These are phyloP conservation scores for Apiospora pterosperma DNA, from an alignment of 2,329 filamentous ascomycete genomes.

Conservation along the genomic window DNA sequence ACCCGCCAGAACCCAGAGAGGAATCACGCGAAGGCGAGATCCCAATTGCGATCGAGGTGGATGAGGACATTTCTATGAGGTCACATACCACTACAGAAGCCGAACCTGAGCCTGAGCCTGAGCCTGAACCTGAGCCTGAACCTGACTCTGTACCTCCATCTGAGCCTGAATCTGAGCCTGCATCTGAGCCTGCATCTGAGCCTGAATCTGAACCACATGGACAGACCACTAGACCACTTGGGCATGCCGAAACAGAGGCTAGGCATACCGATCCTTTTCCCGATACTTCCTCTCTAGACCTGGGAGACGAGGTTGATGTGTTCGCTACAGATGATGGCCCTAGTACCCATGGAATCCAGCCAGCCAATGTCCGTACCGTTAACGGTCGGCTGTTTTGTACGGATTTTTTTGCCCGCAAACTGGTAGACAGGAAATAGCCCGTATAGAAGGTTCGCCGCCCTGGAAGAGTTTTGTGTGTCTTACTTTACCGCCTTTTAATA, in stretches of 20 bases:
- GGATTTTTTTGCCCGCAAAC: not conserved
- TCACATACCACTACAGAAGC: not conserved
- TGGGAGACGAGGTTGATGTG: not conserved
- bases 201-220: no score
- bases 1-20: not conserved
- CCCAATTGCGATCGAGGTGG: not conserved
- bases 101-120: not conserved
- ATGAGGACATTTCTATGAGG: not conserved
- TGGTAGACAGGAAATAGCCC: not conserved
- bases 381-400: not conserved
- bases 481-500: not conserved
- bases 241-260: not conserved
- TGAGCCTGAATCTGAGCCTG: no score
- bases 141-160: no score
- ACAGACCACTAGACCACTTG: no score
- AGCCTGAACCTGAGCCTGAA: no score
- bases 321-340: not conserved
- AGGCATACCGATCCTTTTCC: not conserved
- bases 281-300: not conserved
- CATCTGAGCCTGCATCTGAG: no score
- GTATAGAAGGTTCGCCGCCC: not conserved
- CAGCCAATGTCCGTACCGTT: not conserved
- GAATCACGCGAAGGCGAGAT: no score
- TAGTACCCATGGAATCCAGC: not conserved
- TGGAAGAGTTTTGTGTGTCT: not conserved